phyloP scores from a whole-genome alignment of 495 filamentous ascomycete species.

The Aspergillus baeticus region DNA sequence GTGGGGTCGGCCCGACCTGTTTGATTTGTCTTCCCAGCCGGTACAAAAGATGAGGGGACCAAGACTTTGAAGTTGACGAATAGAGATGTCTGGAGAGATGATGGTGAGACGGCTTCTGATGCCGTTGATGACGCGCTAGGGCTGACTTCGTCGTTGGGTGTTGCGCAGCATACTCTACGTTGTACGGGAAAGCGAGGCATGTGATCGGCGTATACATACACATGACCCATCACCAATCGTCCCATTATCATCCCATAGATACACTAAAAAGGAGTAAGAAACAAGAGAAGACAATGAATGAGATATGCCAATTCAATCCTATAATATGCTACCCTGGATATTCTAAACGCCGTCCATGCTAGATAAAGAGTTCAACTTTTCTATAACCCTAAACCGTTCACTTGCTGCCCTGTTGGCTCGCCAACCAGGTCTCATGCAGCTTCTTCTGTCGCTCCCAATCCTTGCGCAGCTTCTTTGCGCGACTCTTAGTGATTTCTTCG shows the following conservation, averaged over 20 bases:
- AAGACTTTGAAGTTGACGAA: too few relatives aligned
- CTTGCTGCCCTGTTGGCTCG: conserved; percentile 23
- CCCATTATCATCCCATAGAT: background rate
- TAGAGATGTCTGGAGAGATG: background rate
- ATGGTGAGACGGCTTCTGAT: background rate
- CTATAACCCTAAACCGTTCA: conserved; percentile 1
- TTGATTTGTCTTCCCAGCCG: conserved; percentile 5
- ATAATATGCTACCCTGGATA: conserved; percentile 15
- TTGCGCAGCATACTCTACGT: background rate
- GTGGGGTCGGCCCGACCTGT: conserved; percentile 13
- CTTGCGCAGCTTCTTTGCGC: conserved; percentile 82
- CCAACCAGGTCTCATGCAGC: conserved; percentile 67
- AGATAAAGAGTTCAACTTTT: conserved; percentile 3
- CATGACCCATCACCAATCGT: background rate
- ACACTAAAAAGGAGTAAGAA: background rate
- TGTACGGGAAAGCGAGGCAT: conserved; percentile 6
- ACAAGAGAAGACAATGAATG: background rate
- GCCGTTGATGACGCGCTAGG: background rate
- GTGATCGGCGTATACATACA: conserved; percentile 10
- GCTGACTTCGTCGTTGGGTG: background rate
- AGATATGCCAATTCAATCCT: background rate
- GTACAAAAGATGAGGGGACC: background rate
- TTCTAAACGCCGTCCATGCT: conserved; percentile 17
- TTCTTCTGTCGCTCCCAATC: conserved; percentile 93
- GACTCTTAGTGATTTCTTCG: conserved; percentile 77